These are phyloP conservation scores for Hyaloscypha finlandica DNA, from an alignment of 495 filamentous ascomycete genomes.

Conservation along the genomic window DNA sequence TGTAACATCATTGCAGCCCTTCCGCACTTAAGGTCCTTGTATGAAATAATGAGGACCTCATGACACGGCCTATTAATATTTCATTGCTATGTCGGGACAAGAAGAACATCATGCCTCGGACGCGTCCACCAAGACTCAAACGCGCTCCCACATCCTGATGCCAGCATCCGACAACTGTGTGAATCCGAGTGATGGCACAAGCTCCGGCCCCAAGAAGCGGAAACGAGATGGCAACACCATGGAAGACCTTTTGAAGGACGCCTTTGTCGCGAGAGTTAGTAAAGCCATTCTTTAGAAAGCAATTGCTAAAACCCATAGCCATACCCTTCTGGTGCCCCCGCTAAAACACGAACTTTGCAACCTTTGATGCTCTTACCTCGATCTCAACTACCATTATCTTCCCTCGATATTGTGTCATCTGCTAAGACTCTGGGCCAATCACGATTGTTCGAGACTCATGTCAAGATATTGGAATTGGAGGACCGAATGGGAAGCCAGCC, in stretches of 20 bases:
- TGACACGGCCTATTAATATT: slow-evolving; percentile 29
- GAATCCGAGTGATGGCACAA: slow-evolving; percentile 26
- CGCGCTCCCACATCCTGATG: slow-evolving; percentile 35
- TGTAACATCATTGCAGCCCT: slow-evolving; percentile 2
- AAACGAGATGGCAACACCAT: slow-evolving; percentile 38
- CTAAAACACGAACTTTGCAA: slow-evolving; percentile 60
- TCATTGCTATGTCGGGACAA: slow-evolving; percentile 33
- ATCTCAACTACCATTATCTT: slow-evolving; percentile 58
- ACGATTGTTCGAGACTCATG: slow-evolving; percentile 59
- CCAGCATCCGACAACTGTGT: slow-evolving; percentile 36
- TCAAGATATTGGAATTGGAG: slow-evolving; percentile 63
- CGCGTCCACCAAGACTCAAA: slow-evolving; percentile 25
- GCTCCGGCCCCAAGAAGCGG: slow-evolving; percentile 23
- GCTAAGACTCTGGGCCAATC: slow-evolving; percentile 52
- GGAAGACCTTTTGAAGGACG: slow-evolving; percentile 49
- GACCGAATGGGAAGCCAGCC: slow-evolving; percentile 49
- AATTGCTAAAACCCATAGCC: slow-evolving; percentile 45
- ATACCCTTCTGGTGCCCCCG: slow-evolving; percentile 54
- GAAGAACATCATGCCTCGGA: slow-evolving; percentile 25
- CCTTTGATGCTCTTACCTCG: slow-evolving; percentile 64
- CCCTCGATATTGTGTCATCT: slow-evolving; percentile 57
- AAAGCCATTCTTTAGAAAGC: slow-evolving; percentile 19
- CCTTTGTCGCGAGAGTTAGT: slow-evolving; percentile 49
- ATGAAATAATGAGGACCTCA: slow-evolving; percentile 21
- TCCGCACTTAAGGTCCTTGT: slow-evolving; percentile 2